phyloP scores from a whole-genome alignment of 1,284 basidiomycete genomes.

The Cutaneotrichosporon arboriforme region DNA sequence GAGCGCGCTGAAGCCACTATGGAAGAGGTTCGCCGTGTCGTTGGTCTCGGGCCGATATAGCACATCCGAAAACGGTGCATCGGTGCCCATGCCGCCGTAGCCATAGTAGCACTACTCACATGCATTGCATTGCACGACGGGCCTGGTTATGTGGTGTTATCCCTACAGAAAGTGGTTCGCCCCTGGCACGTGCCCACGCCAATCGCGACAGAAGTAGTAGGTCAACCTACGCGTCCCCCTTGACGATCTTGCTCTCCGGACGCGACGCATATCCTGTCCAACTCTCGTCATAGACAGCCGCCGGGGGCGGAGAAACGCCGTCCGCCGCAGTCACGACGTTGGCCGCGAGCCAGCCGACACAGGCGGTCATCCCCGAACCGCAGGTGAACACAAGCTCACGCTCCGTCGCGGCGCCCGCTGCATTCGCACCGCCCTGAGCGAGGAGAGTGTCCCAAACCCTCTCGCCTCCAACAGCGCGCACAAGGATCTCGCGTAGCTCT shows the following conservation, averaged over 20 bases:
- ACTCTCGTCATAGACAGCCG: conserved; percentile 50
- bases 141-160: too few species aligned
- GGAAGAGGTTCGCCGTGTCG: conserved; percentile 58
- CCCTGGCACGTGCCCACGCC: too few species aligned
- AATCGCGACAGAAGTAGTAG: too few species aligned
- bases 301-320: conserved; percentile 29
- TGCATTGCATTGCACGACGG: background rate
- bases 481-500: conserved; percentile 56
- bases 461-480: conserved; percentile 48
- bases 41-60: conserved; percentile 56
- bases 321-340: conserved; percentile 79
- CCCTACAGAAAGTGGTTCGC: too few species aligned
- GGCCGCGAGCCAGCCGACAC: conserved; percentile 80
- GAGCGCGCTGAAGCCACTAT: conserved; percentile 61
- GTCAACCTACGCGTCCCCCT: conserved; percentile 4
- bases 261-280: conserved; percentile 37
- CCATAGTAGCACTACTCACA: conserved; percentile 1
- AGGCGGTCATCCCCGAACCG: conserved; percentile 96
- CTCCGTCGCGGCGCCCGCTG: conserved; percentile 49
- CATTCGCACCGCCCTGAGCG: conserved; percentile 47
- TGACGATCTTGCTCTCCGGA: conserved; percentile 25
- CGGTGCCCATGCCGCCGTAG: too few species aligned
- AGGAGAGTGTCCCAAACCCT: conserved; percentile 54
- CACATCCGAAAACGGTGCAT: too few species aligned
- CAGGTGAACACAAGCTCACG: conserved; percentile 64